Base-by-base conservation (phyloP, 306 rosid genomes). In the Glycyrrhiza uralensis region DNA sequence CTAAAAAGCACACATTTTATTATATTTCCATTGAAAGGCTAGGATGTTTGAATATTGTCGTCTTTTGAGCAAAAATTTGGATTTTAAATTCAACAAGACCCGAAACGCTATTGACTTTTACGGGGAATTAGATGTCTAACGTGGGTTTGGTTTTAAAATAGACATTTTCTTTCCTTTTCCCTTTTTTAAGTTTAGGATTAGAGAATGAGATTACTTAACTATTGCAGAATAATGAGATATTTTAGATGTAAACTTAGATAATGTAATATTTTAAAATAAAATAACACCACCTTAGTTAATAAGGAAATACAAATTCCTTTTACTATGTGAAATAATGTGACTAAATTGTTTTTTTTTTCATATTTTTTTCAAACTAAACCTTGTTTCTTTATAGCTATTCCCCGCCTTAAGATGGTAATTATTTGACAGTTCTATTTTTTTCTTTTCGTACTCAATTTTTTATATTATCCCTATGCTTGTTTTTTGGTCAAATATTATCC, bases 121-220 rank as follows among this genome's bases (percentile, higher is more conserved):
- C 69, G 54, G 32, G 50, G 70, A 80, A 80, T 69, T 70, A 69
- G 84, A 75, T 80, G 63, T 71, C 61, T 59, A 54, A 54, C 13
- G 65, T 75, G 60, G 41, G 24, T 39, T 69, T 61, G n/a, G 20
- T 75, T 80, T 69, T 61, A 41, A 59, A 19, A 24, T 35, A 18
- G 19, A 17, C 14, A 28, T 17, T 63, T 52, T 32, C 2, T 35
- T 22, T 22, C 19, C 5, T 19, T 32, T 52, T 51, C 51, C 5
- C 2, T 7, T 15, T 65, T 28, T 8, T 4, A 39, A 23, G 8
- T 4, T 52, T 38, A 1, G 15, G 3, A 8, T 11, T 38, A 3
- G 29, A 13, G 36, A 33, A 3, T 17, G 15, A 17, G 10, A 59
- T 19, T 33, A 29, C 45, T 58, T 26, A 49, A 29, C 11, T 35